These are phyloP conservation scores for Termitomyces sp. DNA, from an alignment of 768 basidiomycete genomes.

Conservation along the genomic window DNA sequence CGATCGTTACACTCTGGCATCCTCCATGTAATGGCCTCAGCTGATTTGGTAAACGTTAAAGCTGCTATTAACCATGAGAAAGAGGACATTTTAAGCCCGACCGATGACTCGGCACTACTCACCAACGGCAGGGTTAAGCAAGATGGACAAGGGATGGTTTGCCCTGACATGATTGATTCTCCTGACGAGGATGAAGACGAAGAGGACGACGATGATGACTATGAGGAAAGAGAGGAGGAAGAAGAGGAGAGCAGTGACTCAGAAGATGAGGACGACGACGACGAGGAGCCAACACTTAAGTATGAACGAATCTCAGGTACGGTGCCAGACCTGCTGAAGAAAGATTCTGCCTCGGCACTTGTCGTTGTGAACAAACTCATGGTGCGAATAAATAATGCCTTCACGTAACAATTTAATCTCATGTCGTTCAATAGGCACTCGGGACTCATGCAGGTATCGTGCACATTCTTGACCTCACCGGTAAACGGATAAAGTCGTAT, in stretches of 20 bases:
- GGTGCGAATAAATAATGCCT: conserved; percentile 29
- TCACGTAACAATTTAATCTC: conserved; percentile 2
- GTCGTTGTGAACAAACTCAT: conserved; percentile 68
- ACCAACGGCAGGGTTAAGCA: neutral
- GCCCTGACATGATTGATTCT: conserved; percentile 14
- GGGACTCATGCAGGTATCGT: conserved; percentile 94
- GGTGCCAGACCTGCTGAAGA: conserved; percentile 73
- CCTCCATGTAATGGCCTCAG: conserved; percentile 13
- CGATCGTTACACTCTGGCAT: neutral
- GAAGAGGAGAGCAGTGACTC: conserved; percentile 39
- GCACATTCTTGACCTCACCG: conserved; percentile 74
- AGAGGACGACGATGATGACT: conserved; percentile 14
- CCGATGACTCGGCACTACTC: neutral
- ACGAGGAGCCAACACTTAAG: conserved; percentile 89
- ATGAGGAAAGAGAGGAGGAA: conserved; percentile 18
- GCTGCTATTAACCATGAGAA: neutral
- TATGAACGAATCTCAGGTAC: conserved; percentile 78
- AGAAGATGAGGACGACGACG: conserved; percentile 65
- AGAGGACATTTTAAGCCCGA: neutral
- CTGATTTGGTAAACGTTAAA: neutral
- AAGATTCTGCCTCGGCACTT: conserved; percentile 85
- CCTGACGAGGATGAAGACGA: conserved; percentile 18
- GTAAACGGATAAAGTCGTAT: conserved; percentile 82
- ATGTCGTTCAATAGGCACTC: conserved; percentile 51
- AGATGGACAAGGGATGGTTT: neutral